Base-by-base conservation (phyloP, 352 stramenopile genomes). In the Phytophthora tubulina region DNA sequence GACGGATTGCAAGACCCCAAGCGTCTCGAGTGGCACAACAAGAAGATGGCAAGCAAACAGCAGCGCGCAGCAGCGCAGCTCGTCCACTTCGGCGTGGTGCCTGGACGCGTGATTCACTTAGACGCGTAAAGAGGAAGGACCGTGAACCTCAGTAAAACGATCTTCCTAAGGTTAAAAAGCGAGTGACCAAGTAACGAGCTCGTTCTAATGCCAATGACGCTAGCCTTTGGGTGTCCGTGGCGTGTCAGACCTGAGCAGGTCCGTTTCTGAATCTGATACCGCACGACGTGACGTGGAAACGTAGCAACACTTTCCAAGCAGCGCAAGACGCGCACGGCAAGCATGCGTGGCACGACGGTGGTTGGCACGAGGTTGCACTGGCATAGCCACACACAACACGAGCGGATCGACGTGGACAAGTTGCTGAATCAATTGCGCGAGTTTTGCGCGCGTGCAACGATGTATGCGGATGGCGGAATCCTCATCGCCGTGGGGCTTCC, bases 1-100 rank as follows among this genome's bases (percentile, higher is more conserved):
- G 74, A 87, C 3, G 61, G 67, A 36, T 81, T 94, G 21, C 51
- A 84, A 17, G 85, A 90, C 58, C 52, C 89, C 9, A 80, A 92
- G 55, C 86, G 97, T 32, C 85, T 81, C 53, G 76, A 81, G 50
- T 99, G 96, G 97, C 97, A 99, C 59, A 85, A 97, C 51, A 83
- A 82, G 42, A 99, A 99, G 76, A 99, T 99, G 97, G 78, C 86
- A 38, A 98, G 92, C 79, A 99, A 99, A 76, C 53, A 91, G 27
- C 73, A 91, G 30, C 84, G 97, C 42, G 84, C 97, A 30, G 85
- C 84, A 6, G 69, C 53, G 44, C 97, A 99, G 64, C 68, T 97
- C 30, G 39, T 62, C 51, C 78, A 90, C 38, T 81, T 97, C 9
- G 74, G 71, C 6, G 65, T 96, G 31, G 59, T 65, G 0, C 45